Percentiles rank a stretch among this genome's conserved stretches.
Evolutionary conservation across 768 basidiomycete genomes (phyloP).

Genomic region (Rhodocollybia butyracea): DNA sequence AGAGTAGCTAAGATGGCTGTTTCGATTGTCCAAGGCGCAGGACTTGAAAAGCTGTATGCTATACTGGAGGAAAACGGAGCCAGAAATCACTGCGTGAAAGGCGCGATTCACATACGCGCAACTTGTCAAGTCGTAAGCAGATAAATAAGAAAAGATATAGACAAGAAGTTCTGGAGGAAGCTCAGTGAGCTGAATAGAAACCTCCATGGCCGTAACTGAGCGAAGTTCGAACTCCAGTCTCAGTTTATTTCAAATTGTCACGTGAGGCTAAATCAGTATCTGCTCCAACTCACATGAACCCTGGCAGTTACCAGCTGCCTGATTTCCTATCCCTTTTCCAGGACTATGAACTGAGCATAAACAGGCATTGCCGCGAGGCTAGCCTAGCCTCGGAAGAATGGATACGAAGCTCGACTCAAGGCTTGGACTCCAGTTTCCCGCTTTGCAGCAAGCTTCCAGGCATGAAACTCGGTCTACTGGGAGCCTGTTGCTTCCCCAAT

Average conservation of each 20-base stretch:
- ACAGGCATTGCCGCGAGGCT: conserved; percentile 30
- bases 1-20: conserved; percentile 16
- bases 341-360: conserved; percentile 34
- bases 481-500: conserved; percentile 55
- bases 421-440: background rate
- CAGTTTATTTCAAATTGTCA: too few relatives aligned
- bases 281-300: background rate
- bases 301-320: conserved; percentile 38
- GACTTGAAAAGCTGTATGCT: conserved; percentile 21
- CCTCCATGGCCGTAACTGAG: background rate
- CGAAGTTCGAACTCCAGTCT: background rate
- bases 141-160: conserved; percentile 25
- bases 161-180: conserved; percentile 30
- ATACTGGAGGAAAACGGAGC: conserved; percentile 31
- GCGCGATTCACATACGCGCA: conserved; percentile 19
- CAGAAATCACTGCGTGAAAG: conserved; percentile 22
- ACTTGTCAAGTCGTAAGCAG: conserved; percentile 19
- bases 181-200: conserved; percentile 7
- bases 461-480: conserved; percentile 48
- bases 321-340: conserved; percentile 32
- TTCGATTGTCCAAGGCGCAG: conserved; percentile 27
- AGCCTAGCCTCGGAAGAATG: conserved; percentile 30
- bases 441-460: conserved; percentile 12
- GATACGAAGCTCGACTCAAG: conserved; percentile 5
- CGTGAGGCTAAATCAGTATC: too few relatives aligned